Conservation (phyloP, 108 stramenopile species). For the Mediolabrus comicus region DNA sequence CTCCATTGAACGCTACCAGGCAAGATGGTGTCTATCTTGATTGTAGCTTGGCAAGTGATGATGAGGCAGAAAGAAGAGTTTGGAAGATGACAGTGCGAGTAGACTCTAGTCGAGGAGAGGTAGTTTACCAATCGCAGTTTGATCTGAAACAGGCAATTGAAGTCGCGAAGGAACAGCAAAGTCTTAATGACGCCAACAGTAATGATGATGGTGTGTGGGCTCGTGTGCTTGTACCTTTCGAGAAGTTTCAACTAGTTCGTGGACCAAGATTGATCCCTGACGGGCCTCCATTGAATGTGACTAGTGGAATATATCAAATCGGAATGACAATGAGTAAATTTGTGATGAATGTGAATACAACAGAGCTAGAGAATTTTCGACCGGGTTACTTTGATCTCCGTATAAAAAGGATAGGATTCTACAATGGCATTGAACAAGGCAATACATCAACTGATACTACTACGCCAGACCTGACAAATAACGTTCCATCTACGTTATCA, state of each 20-base stretch:
- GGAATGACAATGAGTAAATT: conserved; percentile 78
- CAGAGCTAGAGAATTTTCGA: conserved; percentile 67
- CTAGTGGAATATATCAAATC: conserved; percentile 72
- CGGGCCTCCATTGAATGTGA: conserved; percentile 57
- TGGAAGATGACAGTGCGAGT: conserved; percentile 78
- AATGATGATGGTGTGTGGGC: conserved; percentile 43
- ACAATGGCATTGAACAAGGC: background rate
- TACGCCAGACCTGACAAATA: background rate
- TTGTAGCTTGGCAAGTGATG: conserved; percentile 64
- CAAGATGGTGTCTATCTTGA: conserved; percentile 63
- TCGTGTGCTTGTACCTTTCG: conserved; percentile 59
- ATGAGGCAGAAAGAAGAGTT: conserved; percentile 64
- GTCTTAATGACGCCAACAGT: background rate
- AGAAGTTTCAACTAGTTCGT: conserved; percentile 61
- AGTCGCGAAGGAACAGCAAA: conserved; percentile 2
- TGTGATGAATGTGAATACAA: conserved; percentile 55
- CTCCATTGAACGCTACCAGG: conserved; percentile 46
- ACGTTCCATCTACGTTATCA: conserved; percentile 46
- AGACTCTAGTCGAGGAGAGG: conserved; percentile 58
- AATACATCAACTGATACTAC: background rate
- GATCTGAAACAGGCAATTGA: conserved; percentile 44
- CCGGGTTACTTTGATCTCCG: conserved; percentile 78
- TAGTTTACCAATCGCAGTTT: conserved; percentile 71
- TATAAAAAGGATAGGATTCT: conserved; percentile 67
- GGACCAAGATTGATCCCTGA: conserved; percentile 67